Evolutionary conservation across 495 filamentous ascomycete species (phyloP), one percentile per base, ranked within the genome.

Genomic region (Penicillium macrosclerotiorum): DNA sequence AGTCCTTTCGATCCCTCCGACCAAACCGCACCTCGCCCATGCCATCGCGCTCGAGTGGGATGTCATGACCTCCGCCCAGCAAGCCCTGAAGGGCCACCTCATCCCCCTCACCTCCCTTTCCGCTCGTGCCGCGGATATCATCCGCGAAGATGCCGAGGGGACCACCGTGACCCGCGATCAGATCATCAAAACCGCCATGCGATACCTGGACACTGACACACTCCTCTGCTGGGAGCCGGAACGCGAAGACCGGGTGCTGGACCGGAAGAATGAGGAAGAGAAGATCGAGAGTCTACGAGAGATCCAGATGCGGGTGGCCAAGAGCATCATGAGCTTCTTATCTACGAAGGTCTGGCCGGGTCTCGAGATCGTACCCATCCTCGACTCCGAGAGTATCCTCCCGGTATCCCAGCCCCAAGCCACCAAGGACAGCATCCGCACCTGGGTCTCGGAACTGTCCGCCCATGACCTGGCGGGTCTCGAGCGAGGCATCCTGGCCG

Each of bases 11-110:
- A 57, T 97, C 23, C 92, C 93, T 0, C 57, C 67, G 0, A 73
- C 73, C 37, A 96, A 96, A 60, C 82, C 83, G 9, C 78, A 89
- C 45, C 84, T 98, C 11, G 93, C 94, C n/a, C 72, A 79, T 19
- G 85, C 88, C 20, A 79, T 98, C 36, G 93, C 92, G 0, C 62
- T 93, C 8, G 93, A 98, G 69, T 98, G 93, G 93, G 89, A 95
- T 60, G 76, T 83, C 29, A 80, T 97, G 42, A 74, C 81, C 17
- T 86, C 85, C 40, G 80, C 84, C 3, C 81, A 86, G 48, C 86
- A 96, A 60, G 90, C 90, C 0, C 64, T 83, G 13, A 82, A 80
- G 35, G 77, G 83, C 46, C 89, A 96, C 62, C 77, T 90, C 2
- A 90, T 96, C 42, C 93, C 93, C 4, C 60, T 97, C n/a, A 96